These are phyloP conservation scores for Teratosphaeria epicoccoides DNA, from an alignment of 2,329 filamentous ascomycete genomes.

Conservation along the genomic window DNA sequence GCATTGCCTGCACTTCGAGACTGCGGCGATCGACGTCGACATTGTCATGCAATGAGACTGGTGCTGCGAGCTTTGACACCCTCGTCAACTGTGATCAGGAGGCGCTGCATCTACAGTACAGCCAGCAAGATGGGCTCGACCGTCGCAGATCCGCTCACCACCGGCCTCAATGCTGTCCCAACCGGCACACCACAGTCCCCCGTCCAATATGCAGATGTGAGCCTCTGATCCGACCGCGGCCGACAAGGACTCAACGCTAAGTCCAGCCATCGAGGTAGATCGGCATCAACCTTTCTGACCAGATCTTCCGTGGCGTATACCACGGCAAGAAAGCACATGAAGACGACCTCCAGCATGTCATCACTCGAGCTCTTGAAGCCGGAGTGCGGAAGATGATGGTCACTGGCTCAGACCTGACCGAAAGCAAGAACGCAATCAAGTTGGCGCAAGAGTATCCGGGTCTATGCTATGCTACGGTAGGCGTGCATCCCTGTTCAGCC, in stretches of 20 bases:
- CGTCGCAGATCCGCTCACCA: constrained; percentile 12
- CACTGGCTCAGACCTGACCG: constrained; percentile 76
- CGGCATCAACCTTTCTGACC: constrained; percentile 91
- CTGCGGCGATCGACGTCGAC: not conserved
- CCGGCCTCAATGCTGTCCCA: constrained; percentile 13
- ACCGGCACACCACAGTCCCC: constrained; percentile 7
- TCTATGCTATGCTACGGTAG: constrained; percentile 78
- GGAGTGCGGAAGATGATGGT: constrained; percentile 87
- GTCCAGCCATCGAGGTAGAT: constrained; percentile 40
- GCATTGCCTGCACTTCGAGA: not conserved
- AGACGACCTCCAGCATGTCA: constrained; percentile 62
- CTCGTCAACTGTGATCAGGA: not conserved
- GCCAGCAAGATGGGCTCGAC: not conserved
- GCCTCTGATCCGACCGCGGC: constrained; percentile 14
- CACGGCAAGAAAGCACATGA: constrained; percentile 67
- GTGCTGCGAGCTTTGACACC: not conserved
- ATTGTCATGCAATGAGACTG: not conserved
- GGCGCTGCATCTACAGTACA: not conserved
- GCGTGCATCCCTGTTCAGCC: constrained; percentile 85
- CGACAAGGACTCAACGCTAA: constrained; percentile 1
- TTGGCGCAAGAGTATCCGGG: constrained; percentile 66
- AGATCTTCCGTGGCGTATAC: constrained; percentile 76
- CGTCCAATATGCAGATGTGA: constrained; percentile 36
- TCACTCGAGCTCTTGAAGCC: constrained; percentile 64
- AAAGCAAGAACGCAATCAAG: constrained; percentile 63